These are phyloP conservation scores for Podila horticola DNA, from an alignment of 192 early-diverging fungal species.

Conservation along the genomic window DNA sequence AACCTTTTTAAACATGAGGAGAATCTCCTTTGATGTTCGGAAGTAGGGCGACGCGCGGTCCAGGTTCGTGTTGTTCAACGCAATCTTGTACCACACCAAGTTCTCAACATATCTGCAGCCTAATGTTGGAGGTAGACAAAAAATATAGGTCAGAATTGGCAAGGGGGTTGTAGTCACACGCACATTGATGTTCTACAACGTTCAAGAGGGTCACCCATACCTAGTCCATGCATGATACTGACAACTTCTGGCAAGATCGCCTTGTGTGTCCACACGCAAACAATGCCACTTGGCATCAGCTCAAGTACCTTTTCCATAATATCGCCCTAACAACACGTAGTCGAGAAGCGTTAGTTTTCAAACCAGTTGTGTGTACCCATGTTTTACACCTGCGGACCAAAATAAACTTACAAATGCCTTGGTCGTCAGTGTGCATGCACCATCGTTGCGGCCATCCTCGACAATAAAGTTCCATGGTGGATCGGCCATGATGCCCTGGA, in stretches of 20 bases:
- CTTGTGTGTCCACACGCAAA: slow-evolving; percentile 70
- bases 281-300: slow-evolving; percentile 59
- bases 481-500: slow-evolving; percentile 66
- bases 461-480: slow-evolving; percentile 69
- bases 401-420: slow-evolving; percentile 36
- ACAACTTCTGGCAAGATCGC: slow-evolving; percentile 63
- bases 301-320: slow-evolving; percentile 57
- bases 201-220: slow-evolving; percentile 16
- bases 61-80: slow-evolving; percentile 54
- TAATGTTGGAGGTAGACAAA: neutral
- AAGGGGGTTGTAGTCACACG: neutral
- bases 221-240: slow-evolving; percentile 60
- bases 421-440: slow-evolving; percentile 46
- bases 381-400: too few relatives aligned
- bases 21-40: slow-evolving; percentile 63
- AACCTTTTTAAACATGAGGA: slow-evolving; percentile 68
- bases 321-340: slow-evolving; percentile 10
- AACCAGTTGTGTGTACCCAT: too few relatives aligned
- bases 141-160: neutral
- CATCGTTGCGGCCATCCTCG: slow-evolving; percentile 59
- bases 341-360: too few relatives aligned
- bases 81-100: slow-evolving; percentile 68
- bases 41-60: slow-evolving; percentile 62
- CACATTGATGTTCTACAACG: too few relatives aligned
- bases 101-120: slow-evolving; percentile 70